Base-by-base conservation (phyloP, 805 yeast species). In the Dipodascus geniculatus region DNA sequence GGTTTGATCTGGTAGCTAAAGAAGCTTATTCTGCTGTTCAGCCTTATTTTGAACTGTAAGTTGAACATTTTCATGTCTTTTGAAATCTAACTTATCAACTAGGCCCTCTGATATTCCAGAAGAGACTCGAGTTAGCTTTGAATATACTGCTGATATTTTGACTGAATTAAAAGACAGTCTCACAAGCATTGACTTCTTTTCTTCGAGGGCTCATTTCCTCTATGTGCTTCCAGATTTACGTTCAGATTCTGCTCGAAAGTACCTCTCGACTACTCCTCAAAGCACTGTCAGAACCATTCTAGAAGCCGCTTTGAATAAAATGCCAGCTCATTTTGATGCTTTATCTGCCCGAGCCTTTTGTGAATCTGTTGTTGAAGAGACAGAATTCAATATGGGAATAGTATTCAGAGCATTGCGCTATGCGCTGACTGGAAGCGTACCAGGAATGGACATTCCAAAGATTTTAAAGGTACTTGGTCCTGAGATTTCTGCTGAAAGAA, bases 371-470 rank as follows among this genome's bases (percentile, higher is more conserved):
- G 44, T 38, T 38, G 44, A 38, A 17, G 14, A 38, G 20, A n/a
- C 44, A 11, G 44, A 16, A 4, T 11, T 38, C 20, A 38, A 38
- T 6, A 38, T 38, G 44, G 44, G 59, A 42, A 48, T 54, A 19
- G 66, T 85, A 1, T 85, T 79, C 62, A 80, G 78, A 59, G 61
- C 80, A 0, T 61, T 86, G 14, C 71, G 96, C 54, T 82, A 73
- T 58, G 90, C 90, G 0, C 64, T 88, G 22, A 75, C 87, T 14
- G 95, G 87, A 0, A 78, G 82, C 4, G 72, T 72, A 2, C 74
- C 95, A 0, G 96, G 96, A 0, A 70, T 83, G 24, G 79, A 81
- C 17, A 70, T 89, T 2, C 85, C 84, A 0, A 69, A 73, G 3
- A 68, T 87, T 31, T 63, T 83, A 19, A 73, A 74, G 0, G 63